These are phyloP conservation scores for Amphibolis antarctica DNA, from an alignment of 106 monocot species.

Conservation along the genomic window DNA sequence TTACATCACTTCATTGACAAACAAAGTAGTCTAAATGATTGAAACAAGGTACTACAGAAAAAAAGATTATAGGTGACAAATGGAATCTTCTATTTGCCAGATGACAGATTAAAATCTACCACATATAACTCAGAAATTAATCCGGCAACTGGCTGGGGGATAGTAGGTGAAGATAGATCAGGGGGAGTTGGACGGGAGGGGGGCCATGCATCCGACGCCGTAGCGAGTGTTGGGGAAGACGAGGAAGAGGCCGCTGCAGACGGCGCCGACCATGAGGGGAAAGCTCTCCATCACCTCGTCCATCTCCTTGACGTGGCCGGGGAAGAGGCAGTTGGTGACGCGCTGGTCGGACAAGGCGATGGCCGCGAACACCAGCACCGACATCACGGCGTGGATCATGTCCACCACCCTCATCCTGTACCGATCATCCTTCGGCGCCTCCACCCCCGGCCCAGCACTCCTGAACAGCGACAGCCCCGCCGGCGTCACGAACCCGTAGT, in stretches of 20 bases:
- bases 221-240: slow-evolving; percentile 84
- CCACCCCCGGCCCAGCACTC: slow-evolving; percentile 40
- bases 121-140: too few relatives aligned
- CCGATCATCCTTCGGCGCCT: slow-evolving; percentile 53
- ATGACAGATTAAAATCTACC: too few relatives aligned
- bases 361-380: slow-evolving; percentile 77
- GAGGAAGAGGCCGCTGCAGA: slow-evolving; percentile 80
- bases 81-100: too few relatives aligned
- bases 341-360: slow-evolving; percentile 64
- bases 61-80: too few relatives aligned
- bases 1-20: too few relatives aligned
- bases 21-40: too few relatives aligned
- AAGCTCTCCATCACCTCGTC: slow-evolving; percentile 96
- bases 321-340: slow-evolving; percentile 70
- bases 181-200: too few relatives aligned
- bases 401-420: slow-evolving; percentile 59
- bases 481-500: slow-evolving; percentile 88
- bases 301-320: slow-evolving; percentile 64
- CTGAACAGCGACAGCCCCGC: slow-evolving; percentile 70
- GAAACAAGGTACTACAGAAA: too few relatives aligned
- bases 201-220: slow-evolving; percentile 80
- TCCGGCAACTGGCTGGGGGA: too few relatives aligned
- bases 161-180: too few relatives aligned
- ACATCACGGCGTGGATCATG: slow-evolving; percentile 69
- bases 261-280: slow-evolving; percentile 78